Conservation (phyloP, 805 yeast genomes). For the Wickerhamiella spandovensis region DNA sequence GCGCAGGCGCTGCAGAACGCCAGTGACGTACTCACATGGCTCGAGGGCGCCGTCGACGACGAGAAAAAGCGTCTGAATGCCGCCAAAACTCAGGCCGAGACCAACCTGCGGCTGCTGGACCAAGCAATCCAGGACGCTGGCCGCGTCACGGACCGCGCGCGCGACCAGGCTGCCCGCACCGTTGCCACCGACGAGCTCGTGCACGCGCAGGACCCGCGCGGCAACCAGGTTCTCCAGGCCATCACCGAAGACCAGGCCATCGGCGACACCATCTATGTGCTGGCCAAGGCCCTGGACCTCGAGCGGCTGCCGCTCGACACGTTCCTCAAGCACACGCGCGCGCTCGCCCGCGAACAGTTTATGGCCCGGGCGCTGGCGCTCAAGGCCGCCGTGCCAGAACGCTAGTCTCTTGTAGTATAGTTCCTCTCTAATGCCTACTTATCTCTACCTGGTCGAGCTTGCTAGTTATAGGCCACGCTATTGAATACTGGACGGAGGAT, state of each 20-base stretch:
- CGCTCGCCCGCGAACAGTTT: conserved; percentile 53
- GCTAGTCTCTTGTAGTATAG: too few species aligned
- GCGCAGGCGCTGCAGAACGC: conserved; percentile 24
- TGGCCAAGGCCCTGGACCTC: conserved; percentile 42
- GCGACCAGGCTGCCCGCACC: neutral
- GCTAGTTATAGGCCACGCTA: too few species aligned
- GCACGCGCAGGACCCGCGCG: conserved; percentile 38
- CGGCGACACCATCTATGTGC: conserved; percentile 49
- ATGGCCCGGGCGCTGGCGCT: conserved; percentile 61
- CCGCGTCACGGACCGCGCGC: conserved; percentile 1
- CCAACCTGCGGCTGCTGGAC: conserved; percentile 22
- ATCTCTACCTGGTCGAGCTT: too few species aligned
- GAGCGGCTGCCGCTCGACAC: conserved; percentile 33
- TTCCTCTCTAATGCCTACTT: too few species aligned
- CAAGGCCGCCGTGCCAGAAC: conserved; percentile 37
- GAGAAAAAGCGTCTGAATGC: conserved; percentile 25
- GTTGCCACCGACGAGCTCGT: conserved; percentile 31
- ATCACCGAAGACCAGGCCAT: conserved; percentile 56
- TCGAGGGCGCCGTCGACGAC: conserved; percentile 23
- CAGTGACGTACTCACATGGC: conserved; percentile 26
- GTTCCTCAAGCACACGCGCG: conserved; percentile 37
- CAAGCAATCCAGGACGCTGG: conserved; percentile 25
- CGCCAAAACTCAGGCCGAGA: conserved; percentile 18
- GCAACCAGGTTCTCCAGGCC: conserved; percentile 49
- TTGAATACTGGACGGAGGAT: too few species aligned